Evolutionary conservation across 345 rosid species (phyloP).

Genomic region (Gossypium anomalum): DNA sequence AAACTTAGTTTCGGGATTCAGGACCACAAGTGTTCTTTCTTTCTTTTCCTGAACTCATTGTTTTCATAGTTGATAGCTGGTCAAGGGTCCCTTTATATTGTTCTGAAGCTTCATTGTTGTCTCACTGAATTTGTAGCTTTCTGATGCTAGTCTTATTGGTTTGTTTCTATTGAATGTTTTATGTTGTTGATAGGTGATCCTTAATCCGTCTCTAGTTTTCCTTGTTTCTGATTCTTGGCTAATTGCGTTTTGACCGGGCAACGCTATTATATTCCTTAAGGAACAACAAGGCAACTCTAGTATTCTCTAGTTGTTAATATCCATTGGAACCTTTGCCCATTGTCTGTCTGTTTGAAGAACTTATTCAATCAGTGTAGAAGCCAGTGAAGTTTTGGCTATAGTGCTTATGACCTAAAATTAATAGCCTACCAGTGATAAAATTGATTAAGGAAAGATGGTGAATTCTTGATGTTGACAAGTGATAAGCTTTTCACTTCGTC

Average conservation of each 20-base stretch:
- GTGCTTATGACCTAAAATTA: background rate
- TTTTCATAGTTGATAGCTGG: background rate
- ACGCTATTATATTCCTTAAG: background rate
- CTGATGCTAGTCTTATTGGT: background rate
- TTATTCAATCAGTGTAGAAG: background rate
- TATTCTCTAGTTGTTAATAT: background rate
- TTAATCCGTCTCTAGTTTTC: background rate
- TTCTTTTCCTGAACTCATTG: background rate
- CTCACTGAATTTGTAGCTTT: slow-evolving; percentile 7
- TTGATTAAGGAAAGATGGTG: background rate
- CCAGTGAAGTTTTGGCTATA: background rate
- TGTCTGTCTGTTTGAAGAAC: background rate
- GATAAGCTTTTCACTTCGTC: background rate
- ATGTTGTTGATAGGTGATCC: background rate
- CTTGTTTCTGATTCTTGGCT: background rate
- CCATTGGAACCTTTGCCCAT: background rate
- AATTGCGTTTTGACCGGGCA: background rate
- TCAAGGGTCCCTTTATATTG: background rate
- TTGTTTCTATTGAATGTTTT: background rate
- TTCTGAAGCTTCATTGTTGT: background rate
- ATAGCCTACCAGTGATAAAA: background rate
- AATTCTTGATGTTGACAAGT: background rate
- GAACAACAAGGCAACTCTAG: background rate
- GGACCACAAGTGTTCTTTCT: background rate
- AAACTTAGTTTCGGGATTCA: background rate